A percentile compares a stretch with the other conserved stretches of the same genome.
Conservation (phyloP, 805 yeast species). For the Wickerhamomyces mucosus region DNA sequence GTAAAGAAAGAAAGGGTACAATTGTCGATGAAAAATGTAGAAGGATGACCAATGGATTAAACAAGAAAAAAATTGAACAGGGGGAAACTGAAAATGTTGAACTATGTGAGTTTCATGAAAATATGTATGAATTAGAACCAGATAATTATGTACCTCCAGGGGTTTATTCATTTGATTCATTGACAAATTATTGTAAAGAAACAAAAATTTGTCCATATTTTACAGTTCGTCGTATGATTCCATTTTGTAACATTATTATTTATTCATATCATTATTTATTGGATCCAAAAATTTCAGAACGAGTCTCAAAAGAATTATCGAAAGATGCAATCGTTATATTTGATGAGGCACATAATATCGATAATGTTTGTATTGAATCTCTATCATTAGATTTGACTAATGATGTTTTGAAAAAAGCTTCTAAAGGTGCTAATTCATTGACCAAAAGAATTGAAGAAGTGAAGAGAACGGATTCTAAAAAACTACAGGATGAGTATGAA, state of each 20-base stretch:
- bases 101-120: constrained; percentile 86
- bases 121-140: constrained; percentile 77
- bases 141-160: constrained; percentile 87
- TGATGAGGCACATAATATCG: constrained; percentile 98
- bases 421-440: constrained; percentile 75
- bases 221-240: constrained; percentile 95
- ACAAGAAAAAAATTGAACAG: constrained; percentile 54
- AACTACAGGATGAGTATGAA: constrained; percentile 84
- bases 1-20: constrained; percentile 81
- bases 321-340: constrained; percentile 91
- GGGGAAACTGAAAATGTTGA: constrained; percentile 41
- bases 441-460: constrained; percentile 79
- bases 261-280: constrained; percentile 93
- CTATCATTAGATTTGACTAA: constrained; percentile 86
- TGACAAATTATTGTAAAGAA: constrained; percentile 66
- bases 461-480: constrained; percentile 72
- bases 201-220: constrained; percentile 91
- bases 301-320: constrained; percentile 87
- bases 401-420: constrained; percentile 76
- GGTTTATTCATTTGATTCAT: constrained; percentile 85
- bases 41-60: constrained; percentile 85
- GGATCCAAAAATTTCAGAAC: constrained; percentile 94
- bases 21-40: constrained; percentile 96
- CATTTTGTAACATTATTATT: constrained; percentile 86
- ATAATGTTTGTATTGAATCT: constrained; percentile 96